Evolutionary conservation across 306 rosid genomes (phyloP).

Genomic region (Malus asiatica): DNA sequence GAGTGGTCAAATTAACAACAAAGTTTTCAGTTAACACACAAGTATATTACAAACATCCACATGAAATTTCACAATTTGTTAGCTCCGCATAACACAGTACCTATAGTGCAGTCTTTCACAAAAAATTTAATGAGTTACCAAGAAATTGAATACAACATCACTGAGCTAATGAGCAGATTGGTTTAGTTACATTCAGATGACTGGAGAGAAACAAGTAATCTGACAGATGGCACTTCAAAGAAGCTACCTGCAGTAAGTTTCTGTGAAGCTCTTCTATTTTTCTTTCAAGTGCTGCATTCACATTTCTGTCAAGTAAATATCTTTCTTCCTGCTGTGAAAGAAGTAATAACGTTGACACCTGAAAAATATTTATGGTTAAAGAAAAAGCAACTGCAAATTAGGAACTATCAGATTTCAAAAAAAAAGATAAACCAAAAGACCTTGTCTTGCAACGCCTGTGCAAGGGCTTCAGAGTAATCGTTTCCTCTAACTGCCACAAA

Average conservation of each 20-base stretch:
- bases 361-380: constrained; percentile 20
- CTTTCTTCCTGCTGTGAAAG: constrained; percentile 96
- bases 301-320: constrained; percentile 74
- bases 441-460: constrained; percentile 89
- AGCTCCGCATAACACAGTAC: background rate
- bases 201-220: constrained; percentile 12
- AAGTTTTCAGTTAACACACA: background rate
- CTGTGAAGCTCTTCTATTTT: constrained; percentile 82
- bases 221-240: background rate
- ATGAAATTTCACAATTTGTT: background rate
- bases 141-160: background rate
- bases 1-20: background rate
- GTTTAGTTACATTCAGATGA: background rate
- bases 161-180: background rate
- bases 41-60: background rate
- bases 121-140: background rate
- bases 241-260: constrained; percentile 78
- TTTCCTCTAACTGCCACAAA: constrained; percentile 29
- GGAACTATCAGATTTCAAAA: background rate
- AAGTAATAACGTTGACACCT: constrained; percentile 75
- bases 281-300: constrained; percentile 63
- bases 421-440: constrained; percentile 16
- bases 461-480: constrained; percentile 55
- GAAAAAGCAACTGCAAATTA: background rate
- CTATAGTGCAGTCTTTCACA: background rate